phyloP scores from a whole-genome alignment of 768 basidiomycete genomes.

The Rubroboletus pulcherrimus region DNA sequence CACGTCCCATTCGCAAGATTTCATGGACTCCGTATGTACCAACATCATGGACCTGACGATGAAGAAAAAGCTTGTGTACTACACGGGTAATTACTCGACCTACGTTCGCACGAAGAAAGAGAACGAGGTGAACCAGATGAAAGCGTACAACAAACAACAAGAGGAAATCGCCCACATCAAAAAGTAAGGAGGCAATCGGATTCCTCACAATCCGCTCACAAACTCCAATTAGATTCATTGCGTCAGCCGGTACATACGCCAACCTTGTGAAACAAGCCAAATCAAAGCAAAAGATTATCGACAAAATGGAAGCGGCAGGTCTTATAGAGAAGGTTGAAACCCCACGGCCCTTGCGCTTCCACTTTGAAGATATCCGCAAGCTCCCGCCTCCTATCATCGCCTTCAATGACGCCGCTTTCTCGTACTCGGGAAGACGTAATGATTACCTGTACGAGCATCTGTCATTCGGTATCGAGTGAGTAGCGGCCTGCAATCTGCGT shows the following conservation, averaged over 20 bases:
- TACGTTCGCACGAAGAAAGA: conserved; percentile 94
- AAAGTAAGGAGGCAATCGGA: conserved; percentile 52
- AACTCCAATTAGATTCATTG: conserved; percentile 69
- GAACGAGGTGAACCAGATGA: conserved; percentile 99
- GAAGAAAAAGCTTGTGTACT: conserved; percentile 92
- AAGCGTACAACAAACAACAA: conserved; percentile 97
- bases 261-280: conserved; percentile 99
- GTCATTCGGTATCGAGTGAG: conserved; percentile 96
- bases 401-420: conserved; percentile 91
- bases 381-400: conserved; percentile 97
- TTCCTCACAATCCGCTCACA: conserved; percentile 9
- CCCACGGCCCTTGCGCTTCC: conserved; percentile 75
- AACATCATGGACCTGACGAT: conserved; percentile 95
- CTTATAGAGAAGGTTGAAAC: conserved; percentile 88
- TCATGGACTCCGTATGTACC: conserved; percentile 97
- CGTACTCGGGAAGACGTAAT: conserved; percentile 85
- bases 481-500: conserved; percentile 14
- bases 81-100: conserved; percentile 95
- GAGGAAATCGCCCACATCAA: conserved; percentile 99
- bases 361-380: conserved; percentile 93
- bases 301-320: conserved; percentile 99
- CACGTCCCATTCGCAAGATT: conserved; percentile 98
- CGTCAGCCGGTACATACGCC: conserved; percentile 99
- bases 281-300: conserved; percentile 99
- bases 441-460: conserved; percentile 87